These are phyloP conservation scores for Dillenia turbinata DNA, from an alignment of 164 flowering plant species.

Conservation along the genomic window DNA sequence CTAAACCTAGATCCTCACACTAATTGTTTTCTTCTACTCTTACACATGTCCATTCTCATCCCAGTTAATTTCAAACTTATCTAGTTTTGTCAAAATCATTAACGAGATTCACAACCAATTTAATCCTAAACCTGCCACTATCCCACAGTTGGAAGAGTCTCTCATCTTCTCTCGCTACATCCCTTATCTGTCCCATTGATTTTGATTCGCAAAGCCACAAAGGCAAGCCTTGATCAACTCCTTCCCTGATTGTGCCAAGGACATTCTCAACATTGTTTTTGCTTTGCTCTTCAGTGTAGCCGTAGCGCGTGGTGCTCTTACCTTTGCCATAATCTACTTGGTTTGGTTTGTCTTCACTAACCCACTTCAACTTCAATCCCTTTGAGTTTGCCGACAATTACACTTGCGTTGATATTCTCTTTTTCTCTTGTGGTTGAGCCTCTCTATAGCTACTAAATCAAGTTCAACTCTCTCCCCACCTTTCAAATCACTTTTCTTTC, in stretches of 20 bases:
- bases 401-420: too few species aligned
- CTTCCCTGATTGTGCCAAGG: conserved; percentile 38
- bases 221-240: conserved; percentile 21
- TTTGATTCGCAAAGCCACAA: too few species aligned
- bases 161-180: conserved; percentile 2
- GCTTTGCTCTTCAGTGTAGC: conserved; percentile 50
- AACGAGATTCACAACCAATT: conserved; percentile 13
- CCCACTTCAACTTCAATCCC: conserved; percentile 10
- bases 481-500: too few species aligned
- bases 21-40: conserved; percentile 35
- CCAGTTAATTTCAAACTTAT: conserved; percentile 6
- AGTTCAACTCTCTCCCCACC: too few species aligned
- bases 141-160: neutral
- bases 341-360: conserved; percentile 38
- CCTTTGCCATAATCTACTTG: conserved; percentile 45
- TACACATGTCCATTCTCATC: conserved; percentile 17
- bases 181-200: neutral
- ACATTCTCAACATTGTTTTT: conserved; percentile 42
- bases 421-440: too few species aligned
- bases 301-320: conserved; percentile 52
- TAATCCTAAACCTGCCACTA: conserved; percentile 2
- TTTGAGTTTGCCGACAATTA: too few species aligned
- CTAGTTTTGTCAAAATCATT: conserved; percentile 13
- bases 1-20: too few species aligned
- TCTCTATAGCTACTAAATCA: too few species aligned